Conservation (phyloP, 345 rosid species). For the Abelmoschus esculentus region DNA sequence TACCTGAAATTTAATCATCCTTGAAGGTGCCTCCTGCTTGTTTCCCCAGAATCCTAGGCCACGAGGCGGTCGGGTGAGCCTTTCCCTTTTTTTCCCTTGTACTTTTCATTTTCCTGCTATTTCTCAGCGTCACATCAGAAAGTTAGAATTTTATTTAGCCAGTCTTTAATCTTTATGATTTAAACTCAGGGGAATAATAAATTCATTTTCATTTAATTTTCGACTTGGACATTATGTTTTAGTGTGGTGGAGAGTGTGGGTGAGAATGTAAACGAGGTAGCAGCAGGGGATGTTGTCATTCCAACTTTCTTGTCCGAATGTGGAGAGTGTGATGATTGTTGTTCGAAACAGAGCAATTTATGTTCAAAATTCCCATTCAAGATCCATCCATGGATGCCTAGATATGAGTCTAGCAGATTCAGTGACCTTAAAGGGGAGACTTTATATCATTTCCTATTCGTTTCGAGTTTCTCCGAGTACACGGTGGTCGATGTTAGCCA, state of each 20-base stretch:
- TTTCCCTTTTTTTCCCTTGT: neutral
- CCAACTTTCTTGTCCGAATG: constrained; percentile 74
- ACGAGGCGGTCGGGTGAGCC: constrained; percentile 82
- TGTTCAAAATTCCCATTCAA: constrained; percentile 64
- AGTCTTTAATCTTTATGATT: neutral
- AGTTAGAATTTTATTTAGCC: neutral
- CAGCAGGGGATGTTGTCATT: constrained; percentile 58
- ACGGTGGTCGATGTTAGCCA: constrained; percentile 68
- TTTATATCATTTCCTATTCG: constrained; percentile 59
- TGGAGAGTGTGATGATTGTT: constrained; percentile 62
- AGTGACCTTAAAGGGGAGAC: constrained; percentile 61
- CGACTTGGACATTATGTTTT: constrained; percentile 5
- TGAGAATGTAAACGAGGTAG: constrained; percentile 48
- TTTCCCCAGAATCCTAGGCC: constrained; percentile 79
- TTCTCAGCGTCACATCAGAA: neutral
- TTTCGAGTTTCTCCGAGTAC: constrained; percentile 74
- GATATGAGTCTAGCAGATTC: constrained; percentile 69
- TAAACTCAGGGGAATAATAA: neutral
- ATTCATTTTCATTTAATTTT: neutral
- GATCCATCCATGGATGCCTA: constrained; percentile 71
- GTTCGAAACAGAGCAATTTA: constrained; percentile 64
- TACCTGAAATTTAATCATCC: neutral
- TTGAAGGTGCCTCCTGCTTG: constrained; percentile 59
- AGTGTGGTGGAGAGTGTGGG: constrained; percentile 88
- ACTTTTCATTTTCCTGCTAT: too few relatives aligned